Percentiles rank a stretch among this genome's conserved stretches.
These are phyloP conservation scores for Aspergillus hancockii DNA, from an alignment of 495 filamentous ascomycete species.

Conservation along the genomic window DNA sequence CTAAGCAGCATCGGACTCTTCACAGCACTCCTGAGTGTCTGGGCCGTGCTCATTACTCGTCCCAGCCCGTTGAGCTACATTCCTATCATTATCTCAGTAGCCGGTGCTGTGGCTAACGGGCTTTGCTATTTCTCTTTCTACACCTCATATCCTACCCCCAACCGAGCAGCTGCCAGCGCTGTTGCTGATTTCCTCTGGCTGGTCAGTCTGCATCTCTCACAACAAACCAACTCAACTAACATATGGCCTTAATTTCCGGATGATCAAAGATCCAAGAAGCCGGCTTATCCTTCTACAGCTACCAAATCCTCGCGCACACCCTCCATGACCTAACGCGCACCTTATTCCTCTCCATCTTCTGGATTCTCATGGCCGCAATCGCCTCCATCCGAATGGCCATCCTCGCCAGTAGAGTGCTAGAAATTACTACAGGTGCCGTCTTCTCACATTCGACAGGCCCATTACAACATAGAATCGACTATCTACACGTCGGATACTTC, in stretches of 20 bases:
- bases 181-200: slow-evolving; percentile 38
- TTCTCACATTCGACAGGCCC: neutral
- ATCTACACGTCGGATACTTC: slow-evolving; percentile 40
- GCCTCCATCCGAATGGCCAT: slow-evolving; percentile 27
- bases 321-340: slow-evolving; percentile 20
- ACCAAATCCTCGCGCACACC: slow-evolving; percentile 33
- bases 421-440: slow-evolving; percentile 9
- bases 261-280: slow-evolving; percentile 36
- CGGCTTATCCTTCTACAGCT: slow-evolving; percentile 41
- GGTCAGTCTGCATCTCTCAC: slow-evolving; percentile 15
- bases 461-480: slow-evolving; percentile 23
- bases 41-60: slow-evolving; percentile 28
- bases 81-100: slow-evolving; percentile 31
- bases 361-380: slow-evolving; percentile 28
- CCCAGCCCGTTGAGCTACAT: slow-evolving; percentile 28
- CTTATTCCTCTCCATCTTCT: slow-evolving; percentile 32
- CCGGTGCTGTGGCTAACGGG: slow-evolving; percentile 33
- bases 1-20: slow-evolving; percentile 34
- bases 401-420: slow-evolving; percentile 23
- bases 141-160: slow-evolving; percentile 18
- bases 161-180: slow-evolving; percentile 25
- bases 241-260: neutral
- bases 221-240: neutral
- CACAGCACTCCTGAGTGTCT: slow-evolving; percentile 29
- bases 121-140: slow-evolving; percentile 41